A percentile compares a stretch with the other conserved stretches of the same genome.
Evolutionary conservation across 169 alveolate species (phyloP).

Genomic region (Theileria equi): DNA sequence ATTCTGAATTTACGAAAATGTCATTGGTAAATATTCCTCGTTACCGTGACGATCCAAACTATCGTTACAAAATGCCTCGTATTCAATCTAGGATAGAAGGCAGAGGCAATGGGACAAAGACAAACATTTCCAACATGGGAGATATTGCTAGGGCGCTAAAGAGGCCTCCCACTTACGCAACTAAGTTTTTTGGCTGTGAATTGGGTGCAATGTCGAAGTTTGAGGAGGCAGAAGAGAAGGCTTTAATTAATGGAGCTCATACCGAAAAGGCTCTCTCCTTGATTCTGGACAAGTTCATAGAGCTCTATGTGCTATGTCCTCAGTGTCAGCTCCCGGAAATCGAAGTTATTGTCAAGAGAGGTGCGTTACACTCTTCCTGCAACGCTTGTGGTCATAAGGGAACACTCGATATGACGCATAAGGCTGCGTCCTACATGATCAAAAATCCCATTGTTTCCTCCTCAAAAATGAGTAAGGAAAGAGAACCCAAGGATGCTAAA

Average conservation of each 20-base stretch:
- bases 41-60: conserved; percentile 92
- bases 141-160: conserved; percentile 94
- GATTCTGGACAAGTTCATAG: conserved; percentile 95
- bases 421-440: conserved; percentile 91
- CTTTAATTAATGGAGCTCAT: conserved; percentile 94
- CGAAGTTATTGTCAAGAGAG: conserved; percentile 88
- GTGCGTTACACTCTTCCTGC: conserved; percentile 86
- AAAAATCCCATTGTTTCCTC: conserved; percentile 83
- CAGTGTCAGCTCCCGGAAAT: conserved; percentile 98
- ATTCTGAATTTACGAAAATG: conserved; percentile 47
- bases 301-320: conserved; percentile 95
- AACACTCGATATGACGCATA: conserved; percentile 92
- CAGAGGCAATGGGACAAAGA: conserved; percentile 95
- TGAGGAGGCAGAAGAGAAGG: conserved; percentile 90
- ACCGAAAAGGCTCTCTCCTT: conserved; percentile 87
- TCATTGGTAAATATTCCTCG: conserved; percentile 89
- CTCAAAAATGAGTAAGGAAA: conserved; percentile 37
- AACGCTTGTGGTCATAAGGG: conserved; percentile 97
- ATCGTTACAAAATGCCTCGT: conserved; percentile 96
- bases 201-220: conserved; percentile 94
- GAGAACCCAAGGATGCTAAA: conserved; percentile 18
- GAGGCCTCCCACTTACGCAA: conserved; percentile 89
- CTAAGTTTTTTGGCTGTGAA: conserved; percentile 92
- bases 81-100: conserved; percentile 91
- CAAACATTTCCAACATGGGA: conserved; percentile 94